These are phyloP conservation scores for Monosporascus sp. DNA, from an alignment of 2,329 filamentous ascomycete genomes.

Conservation along the genomic window DNA sequence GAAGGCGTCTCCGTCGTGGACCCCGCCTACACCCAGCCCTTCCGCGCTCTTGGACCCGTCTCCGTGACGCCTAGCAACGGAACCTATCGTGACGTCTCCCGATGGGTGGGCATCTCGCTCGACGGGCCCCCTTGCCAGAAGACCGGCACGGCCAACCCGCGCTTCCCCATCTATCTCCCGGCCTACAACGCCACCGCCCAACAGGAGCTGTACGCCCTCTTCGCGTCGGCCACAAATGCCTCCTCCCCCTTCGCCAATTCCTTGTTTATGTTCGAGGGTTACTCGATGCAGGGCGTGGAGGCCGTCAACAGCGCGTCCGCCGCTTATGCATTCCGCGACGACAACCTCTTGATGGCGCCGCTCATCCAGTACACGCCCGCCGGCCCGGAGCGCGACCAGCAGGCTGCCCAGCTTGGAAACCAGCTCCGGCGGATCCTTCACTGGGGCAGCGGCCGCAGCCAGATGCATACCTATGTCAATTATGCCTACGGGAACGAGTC, in stretches of 20 bases:
- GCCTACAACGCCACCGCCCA: constrained; percentile 30
- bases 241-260: constrained; percentile 28
- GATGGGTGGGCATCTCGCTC: constrained; percentile 36
- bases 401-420: constrained; percentile 32
- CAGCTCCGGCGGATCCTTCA: constrained; percentile 32
- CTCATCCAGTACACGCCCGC: constrained; percentile 32
- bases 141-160: constrained; percentile 31
- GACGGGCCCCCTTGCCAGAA: constrained; percentile 36
- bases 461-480: constrained; percentile 27
- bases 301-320: constrained; percentile 28
- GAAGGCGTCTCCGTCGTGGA: constrained; percentile 38
- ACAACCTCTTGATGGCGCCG: constrained; percentile 36
- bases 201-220: constrained; percentile 26
- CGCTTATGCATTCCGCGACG: constrained; percentile 41
- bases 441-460: constrained; percentile 16
- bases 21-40: constrained; percentile 34
- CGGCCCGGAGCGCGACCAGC: constrained; percentile 25
- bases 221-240: constrained; percentile 21
- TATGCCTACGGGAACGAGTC: constrained; percentile 31
- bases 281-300: constrained; percentile 41
- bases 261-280: constrained; percentile 53
- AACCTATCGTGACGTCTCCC: constrained; percentile 39
- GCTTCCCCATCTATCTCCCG: constrained; percentile 39
- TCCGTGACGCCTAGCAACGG: constrained; percentile 28
- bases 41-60: constrained; percentile 33